Evolutionary conservation across 2,329 filamentous ascomycete genomes (phyloP).

Genomic region (Coniella vitis): DNA sequence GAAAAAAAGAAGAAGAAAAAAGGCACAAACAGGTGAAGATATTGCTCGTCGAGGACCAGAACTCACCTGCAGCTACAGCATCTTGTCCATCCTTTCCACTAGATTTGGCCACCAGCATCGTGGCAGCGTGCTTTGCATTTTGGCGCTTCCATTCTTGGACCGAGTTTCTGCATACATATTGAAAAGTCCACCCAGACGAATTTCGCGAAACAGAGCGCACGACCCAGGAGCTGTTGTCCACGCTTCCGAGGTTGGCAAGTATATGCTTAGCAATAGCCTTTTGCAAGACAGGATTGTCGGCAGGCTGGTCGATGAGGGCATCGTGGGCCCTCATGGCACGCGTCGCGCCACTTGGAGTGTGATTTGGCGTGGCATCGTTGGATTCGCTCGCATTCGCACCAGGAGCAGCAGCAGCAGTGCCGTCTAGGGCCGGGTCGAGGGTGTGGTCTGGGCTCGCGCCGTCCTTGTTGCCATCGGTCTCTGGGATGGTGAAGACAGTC

Average conservation of each 20-base stretch:
- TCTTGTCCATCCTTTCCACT: constrained; percentile 41
- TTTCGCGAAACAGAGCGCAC: constrained; percentile 37
- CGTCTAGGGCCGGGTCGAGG: constrained; percentile 20
- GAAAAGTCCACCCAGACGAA: constrained; percentile 46
- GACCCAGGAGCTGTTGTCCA: constrained; percentile 44
- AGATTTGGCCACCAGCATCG: constrained; percentile 40
- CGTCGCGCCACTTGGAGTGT: constrained; percentile 11
- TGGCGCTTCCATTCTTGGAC: constrained; percentile 43
- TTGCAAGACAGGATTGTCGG: constrained; percentile 42
- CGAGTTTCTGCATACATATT: constrained; percentile 48
- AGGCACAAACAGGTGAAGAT: too few species aligned
- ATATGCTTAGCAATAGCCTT: constrained; percentile 43
- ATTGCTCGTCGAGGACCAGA: not conserved
- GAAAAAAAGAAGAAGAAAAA: not conserved
- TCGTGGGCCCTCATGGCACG: constrained; percentile 39
- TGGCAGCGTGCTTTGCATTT: constrained; percentile 33
- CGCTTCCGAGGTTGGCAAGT: constrained; percentile 32
- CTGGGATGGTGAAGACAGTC: constrained; percentile 35
- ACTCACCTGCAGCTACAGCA: constrained; percentile 35
- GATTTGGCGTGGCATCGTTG: constrained; percentile 13
- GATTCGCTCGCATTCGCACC: too few species aligned
- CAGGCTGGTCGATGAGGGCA: constrained; percentile 40
- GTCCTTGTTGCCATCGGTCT: constrained; percentile 29
- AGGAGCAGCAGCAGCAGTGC: constrained; percentile 29
- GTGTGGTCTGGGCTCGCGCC: constrained; percentile 24